Evolutionary conservation across 331 rosid species (phyloP).

Genomic region (Malus hybrid): DNA sequence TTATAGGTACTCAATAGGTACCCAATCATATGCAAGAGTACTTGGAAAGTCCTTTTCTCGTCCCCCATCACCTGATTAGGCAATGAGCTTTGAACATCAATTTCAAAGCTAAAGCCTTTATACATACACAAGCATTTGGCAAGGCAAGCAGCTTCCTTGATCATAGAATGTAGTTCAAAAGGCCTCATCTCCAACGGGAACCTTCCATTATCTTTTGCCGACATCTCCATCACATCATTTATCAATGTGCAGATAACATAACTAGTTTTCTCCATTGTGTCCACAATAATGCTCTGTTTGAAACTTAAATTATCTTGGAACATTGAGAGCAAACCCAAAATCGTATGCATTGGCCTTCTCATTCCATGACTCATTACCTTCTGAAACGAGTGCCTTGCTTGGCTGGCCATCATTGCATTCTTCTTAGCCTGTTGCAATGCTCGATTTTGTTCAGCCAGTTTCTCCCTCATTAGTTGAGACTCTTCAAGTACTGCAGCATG

Average conservation of each 20-base stretch:
- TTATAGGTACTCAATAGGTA: constrained; percentile 39
- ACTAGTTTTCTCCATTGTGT: constrained; percentile 59
- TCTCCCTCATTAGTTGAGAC: constrained; percentile 77
- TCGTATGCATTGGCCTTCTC: constrained; percentile 81
- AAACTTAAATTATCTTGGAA: constrained; percentile 35
- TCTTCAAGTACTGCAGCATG: constrained; percentile 81
- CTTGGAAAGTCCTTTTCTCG: constrained; percentile 68
- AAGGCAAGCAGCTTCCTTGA: constrained; percentile 61
- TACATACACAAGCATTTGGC: constrained; percentile 64
- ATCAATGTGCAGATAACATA: constrained; percentile 57
- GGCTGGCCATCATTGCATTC: constrained; percentile 73
- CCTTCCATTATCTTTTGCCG: constrained; percentile 44
- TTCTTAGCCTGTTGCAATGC: constrained; percentile 59
- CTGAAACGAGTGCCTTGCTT: constrained; percentile 70
- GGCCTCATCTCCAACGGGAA: constrained; percentile 51
- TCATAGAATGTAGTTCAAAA: constrained; percentile 56
- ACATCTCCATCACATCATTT: constrained; percentile 69
- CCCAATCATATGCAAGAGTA: constrained; percentile 69
- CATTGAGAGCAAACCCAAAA: constrained; percentile 59
- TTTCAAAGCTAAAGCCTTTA: constrained; percentile 45
- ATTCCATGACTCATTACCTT: constrained; percentile 78
- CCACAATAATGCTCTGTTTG: constrained; percentile 48
- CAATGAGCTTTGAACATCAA: constrained; percentile 57
- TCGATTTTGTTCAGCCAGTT: constrained; percentile 62
- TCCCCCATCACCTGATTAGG: constrained; percentile 64